Evolutionary conservation across 148 eudicot species (phyloP).

Genomic region (Limonium bicolor): DNA sequence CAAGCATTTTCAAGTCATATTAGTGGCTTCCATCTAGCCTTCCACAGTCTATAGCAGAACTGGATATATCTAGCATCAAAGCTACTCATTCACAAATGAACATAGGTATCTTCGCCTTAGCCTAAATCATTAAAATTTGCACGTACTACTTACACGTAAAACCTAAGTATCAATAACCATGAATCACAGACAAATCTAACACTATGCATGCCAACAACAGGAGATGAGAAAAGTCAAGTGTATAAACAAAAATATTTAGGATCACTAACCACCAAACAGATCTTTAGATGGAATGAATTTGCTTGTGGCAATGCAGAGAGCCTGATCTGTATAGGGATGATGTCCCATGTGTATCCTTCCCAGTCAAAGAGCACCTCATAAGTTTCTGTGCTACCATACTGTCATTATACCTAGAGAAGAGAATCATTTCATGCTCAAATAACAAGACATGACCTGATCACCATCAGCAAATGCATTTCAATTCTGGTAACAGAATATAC

Average conservation of each 20-base stretch:
- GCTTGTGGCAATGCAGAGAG: constrained; percentile 25
- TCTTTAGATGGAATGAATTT: constrained; percentile 37
- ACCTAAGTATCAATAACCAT: background rate
- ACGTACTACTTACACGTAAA: background rate
- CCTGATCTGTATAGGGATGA: constrained; percentile 44
- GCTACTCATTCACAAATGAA: too few species aligned
- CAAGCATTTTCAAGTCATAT: too few species aligned
- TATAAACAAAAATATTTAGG: background rate
- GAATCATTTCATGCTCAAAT: constrained; percentile 16
- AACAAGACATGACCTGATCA: background rate
- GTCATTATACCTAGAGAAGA: constrained; percentile 59
- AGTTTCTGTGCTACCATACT: constrained; percentile 20
- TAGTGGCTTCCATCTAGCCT: too few species aligned
- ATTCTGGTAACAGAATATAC: too few species aligned
- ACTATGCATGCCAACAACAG: background rate
- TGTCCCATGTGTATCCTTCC: constrained; percentile 26
- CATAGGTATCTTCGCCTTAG: too few species aligned
- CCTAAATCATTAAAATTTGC: background rate
- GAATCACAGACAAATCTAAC: background rate
- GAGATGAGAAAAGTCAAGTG: background rate
- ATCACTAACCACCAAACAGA: constrained; percentile 38
- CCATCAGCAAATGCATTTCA: too few species aligned
- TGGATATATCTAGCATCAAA: too few species aligned
- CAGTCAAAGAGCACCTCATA: constrained; percentile 23
- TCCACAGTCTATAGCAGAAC: too few species aligned